A percentile compares a stretch with the other conserved stretches of the same genome.
Evolutionary conservation across 1,284 basidiomycete genomes (phyloP).

Genomic region (Ceratobasidium sp.): DNA sequence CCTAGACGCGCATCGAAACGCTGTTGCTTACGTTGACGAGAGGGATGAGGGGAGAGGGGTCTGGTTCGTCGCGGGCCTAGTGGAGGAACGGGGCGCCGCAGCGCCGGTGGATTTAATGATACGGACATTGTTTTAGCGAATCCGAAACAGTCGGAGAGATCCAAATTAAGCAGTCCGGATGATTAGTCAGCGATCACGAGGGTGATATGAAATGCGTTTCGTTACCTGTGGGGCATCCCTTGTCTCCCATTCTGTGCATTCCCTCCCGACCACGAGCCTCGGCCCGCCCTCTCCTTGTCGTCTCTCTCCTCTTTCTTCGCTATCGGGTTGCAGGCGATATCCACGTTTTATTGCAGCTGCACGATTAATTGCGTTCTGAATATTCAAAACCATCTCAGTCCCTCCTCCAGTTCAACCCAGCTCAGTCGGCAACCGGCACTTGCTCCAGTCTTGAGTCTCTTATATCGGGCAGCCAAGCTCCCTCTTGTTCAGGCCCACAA

Average conservation of each 20-base stretch:
- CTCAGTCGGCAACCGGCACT: constrained; percentile 34
- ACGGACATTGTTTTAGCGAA: constrained; percentile 26
- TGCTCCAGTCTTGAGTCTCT: constrained; percentile 24
- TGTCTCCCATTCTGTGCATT: constrained; percentile 26
- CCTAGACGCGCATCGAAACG: constrained; percentile 78
- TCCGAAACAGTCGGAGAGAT: constrained; percentile 29
- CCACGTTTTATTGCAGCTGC: constrained; percentile 36
- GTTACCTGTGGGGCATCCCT: constrained; percentile 27
- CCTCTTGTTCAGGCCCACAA: background rate
- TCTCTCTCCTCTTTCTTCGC: constrained; percentile 43
- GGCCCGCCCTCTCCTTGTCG: constrained; percentile 29
- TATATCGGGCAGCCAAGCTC: background rate
- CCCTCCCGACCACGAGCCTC: constrained; percentile 25
- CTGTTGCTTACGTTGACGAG: constrained; percentile 65
- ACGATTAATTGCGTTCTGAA: constrained; percentile 40
- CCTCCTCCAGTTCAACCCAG: background rate
- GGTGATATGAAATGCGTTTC: constrained; percentile 36
- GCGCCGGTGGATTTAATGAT: background rate
- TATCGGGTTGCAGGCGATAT: constrained; percentile 45
- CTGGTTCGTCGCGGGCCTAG: constrained; percentile 18
- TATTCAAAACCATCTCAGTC: constrained; percentile 3
- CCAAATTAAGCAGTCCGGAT: constrained; percentile 5
- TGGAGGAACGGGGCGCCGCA: constrained; percentile 3
- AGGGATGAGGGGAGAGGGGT: constrained; percentile 59
- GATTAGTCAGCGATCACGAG: constrained; percentile 39